Conservation (phyloP, 768 basidiomycete species). For the Russula sp. region DNA sequence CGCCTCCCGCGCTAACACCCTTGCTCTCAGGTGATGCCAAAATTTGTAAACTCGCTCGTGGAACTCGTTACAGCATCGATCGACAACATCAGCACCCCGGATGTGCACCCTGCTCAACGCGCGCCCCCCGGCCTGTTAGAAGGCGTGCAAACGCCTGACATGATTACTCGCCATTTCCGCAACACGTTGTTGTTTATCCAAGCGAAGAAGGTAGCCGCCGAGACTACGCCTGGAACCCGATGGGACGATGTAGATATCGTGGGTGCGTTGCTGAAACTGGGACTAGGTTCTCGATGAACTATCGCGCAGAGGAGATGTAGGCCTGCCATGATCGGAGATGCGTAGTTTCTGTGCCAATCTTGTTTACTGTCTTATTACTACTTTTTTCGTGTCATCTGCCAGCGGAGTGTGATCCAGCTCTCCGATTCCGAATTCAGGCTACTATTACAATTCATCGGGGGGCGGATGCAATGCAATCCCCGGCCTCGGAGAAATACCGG, state of each 20-base stretch:
- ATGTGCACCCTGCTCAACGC: conserved; percentile 82
- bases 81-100: conserved; percentile 81
- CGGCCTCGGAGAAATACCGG: background rate
- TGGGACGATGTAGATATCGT: conserved; percentile 89
- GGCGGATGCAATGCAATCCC: background rate
- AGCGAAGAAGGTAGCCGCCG: conserved; percentile 53
- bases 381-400: background rate
- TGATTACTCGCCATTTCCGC: conserved; percentile 89
- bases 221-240: conserved; percentile 36
- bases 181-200: conserved; percentile 85
- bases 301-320: background rate
- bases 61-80: conserved; percentile 93
- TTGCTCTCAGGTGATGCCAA: conserved; percentile 70
- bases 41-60: conserved; percentile 94
- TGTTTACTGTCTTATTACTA: conserved; percentile 12
- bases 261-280: conserved; percentile 87
- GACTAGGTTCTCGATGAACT: conserved; percentile 26
- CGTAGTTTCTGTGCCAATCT: conserved; percentile 12
- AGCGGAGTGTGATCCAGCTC: background rate
- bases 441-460: background rate
- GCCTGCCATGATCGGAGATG: conserved; percentile 2
- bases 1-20: background rate
- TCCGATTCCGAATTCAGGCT: background rate
- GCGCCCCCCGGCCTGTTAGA: conserved; percentile 87
- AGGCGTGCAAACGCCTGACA: conserved; percentile 86